Base-by-base conservation (phyloP, 306 rosid genomes). In the Quercus rubra region DNA sequence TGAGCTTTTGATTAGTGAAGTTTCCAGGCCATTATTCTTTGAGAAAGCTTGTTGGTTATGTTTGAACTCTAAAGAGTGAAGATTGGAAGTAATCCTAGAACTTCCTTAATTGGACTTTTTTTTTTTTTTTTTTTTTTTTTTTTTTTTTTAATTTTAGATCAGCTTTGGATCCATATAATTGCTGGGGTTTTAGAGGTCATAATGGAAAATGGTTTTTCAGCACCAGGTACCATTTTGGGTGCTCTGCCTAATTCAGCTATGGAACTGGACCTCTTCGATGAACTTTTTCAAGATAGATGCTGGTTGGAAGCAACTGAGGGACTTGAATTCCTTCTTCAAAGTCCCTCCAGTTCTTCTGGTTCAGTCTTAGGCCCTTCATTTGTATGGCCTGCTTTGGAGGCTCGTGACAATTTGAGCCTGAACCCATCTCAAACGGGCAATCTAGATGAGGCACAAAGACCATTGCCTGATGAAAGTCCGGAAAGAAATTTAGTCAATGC, bases 261-360 rank as follows among this genome's bases (percentile, higher is more conserved):
- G 92, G 96, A 95, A 74, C 83, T 91, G 63, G 93, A 91, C 55
- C 90, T 87, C 89, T 87, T 96, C 93, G 97, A 92, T 77, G 94
- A 92, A 54, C 85, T 93, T 68, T 84, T 96, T 75, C 82, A 80
- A 20, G 94, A 90, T 52, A 96, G 96, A 38, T 93, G 96, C 62
- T 96, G 97, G 98, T 80, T 96, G 81, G 98, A 93, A 79, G 79
- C 97, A 21, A 87, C 87, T 13, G 90, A 89, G 74, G 97, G 88
- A 83, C 83, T 92, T 71, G 93, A 88, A 43, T 88, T 85, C 69
- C 83, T 85, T 76, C 77, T 77, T 80, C 91, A 84, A 77, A 89
- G 56, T 78, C 89, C 90, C 51, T 71, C 89, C 49, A 81, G 52
- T 75, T 88, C 23, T 21, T 21, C 91, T 6, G 84, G 58, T 83